phyloP scores from a whole-genome alignment of 2,329 filamentous ascomycete genomes.

The Neofusicoccum laricinum region DNA sequence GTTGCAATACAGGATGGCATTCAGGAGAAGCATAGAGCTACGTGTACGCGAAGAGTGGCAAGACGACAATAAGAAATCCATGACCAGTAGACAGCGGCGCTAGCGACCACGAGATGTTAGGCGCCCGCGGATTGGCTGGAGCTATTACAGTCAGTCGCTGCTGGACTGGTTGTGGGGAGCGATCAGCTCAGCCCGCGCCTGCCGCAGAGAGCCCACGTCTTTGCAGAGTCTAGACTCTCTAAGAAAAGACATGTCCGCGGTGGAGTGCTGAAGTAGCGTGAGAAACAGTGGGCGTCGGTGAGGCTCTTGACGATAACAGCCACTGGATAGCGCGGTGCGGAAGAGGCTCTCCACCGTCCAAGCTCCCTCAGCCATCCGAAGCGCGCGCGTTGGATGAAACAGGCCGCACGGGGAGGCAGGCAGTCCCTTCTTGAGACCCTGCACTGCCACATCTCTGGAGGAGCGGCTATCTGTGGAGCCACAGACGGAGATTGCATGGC shows the following conservation, averaged over 20 bases:
- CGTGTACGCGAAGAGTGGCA: too few species aligned
- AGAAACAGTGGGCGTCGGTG: background rate
- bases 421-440: background rate
- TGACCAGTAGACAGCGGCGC: too few species aligned
- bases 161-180: background rate
- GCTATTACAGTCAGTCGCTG: background rate
- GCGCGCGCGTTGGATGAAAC: constrained; percentile 4
- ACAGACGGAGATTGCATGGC: background rate
- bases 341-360: background rate
- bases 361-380: background rate
- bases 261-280: background rate
- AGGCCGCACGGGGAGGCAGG: background rate
- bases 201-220: background rate
- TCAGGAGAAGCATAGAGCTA: too few species aligned
- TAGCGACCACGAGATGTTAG: too few species aligned
- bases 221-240: background rate
- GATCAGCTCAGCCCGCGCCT: constrained; percentile 11
- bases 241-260: background rate
- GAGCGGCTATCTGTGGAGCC: background rate
- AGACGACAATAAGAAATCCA: too few species aligned
- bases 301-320: background rate
- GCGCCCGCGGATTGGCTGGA: background rate
- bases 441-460: constrained; percentile 1
- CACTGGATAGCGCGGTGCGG: background rate
- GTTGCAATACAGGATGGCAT: too few species aligned